These are phyloP conservation scores for Coelastrella sp. DNA, from an alignment of 139 green algal species.

Conservation along the genomic window DNA sequence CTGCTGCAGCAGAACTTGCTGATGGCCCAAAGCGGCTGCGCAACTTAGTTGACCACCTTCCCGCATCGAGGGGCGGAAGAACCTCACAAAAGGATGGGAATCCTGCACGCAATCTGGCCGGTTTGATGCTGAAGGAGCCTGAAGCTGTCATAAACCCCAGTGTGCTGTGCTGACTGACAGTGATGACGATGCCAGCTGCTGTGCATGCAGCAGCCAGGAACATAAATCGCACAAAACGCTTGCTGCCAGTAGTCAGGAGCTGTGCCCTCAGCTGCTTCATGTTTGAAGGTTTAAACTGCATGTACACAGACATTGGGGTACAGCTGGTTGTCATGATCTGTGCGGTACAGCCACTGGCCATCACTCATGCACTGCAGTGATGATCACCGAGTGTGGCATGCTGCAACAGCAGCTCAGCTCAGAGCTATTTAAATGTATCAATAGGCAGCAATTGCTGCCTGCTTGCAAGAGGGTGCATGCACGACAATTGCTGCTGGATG, in stretches of 20 bases:
- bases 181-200: background rate
- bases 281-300: background rate
- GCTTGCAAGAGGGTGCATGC: no score
- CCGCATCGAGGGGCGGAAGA: background rate
- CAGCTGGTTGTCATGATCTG: background rate
- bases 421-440: no score
- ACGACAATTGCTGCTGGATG: no score
- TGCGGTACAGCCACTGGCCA: background rate
- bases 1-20: no score
- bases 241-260: background rate
- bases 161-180: background rate
- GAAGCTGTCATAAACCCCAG: background rate
- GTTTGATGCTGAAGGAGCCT: background rate
- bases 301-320: background rate
- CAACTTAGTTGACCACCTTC: background rate
- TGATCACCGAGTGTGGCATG: no score
- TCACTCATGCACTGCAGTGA: background rate
- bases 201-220: background rate
- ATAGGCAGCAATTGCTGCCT: no score
- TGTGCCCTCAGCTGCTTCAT: background rate
- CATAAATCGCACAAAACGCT: background rate
- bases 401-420: no score
- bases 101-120: no score
- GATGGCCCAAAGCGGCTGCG: background rate
- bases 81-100: background rate